Evolutionary conservation across 768 basidiomycete genomes (phyloP).

Genomic region (Coprinellus aureogranulatus): DNA sequence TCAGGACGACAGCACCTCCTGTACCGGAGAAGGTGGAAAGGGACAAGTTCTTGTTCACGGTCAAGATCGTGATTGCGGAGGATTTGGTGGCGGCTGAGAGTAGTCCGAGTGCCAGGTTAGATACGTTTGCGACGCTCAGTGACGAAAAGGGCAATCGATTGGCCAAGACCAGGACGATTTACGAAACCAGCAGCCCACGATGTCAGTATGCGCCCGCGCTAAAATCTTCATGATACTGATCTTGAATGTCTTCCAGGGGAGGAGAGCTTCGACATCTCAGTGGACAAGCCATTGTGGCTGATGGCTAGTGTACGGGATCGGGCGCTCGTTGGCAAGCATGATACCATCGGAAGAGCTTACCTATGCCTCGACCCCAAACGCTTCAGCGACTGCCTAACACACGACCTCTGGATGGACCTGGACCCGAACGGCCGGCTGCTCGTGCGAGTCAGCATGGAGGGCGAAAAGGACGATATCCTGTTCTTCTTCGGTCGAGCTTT

Average conservation of each 20-base stretch:
- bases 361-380: constrained; percentile 87
- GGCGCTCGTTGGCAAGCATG: constrained; percentile 87
- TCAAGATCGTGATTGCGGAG: constrained; percentile 92
- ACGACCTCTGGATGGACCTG: constrained; percentile 89
- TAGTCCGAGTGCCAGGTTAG: constrained; percentile 75
- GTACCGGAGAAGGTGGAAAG: constrained; percentile 68
- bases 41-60: constrained; percentile 80
- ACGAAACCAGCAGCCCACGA: constrained; percentile 85
- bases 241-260: constrained; percentile 65
- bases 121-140: constrained; percentile 92
- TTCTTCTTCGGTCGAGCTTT: constrained; percentile 98
- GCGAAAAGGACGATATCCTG: constrained; percentile 96
- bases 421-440: constrained; percentile 84
- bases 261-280: constrained; percentile 92
- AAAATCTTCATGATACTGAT: constrained; percentile 2
- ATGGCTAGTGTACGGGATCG: constrained; percentile 95
- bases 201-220: constrained; percentile 50
- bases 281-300: constrained; percentile 90
- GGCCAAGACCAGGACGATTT: constrained; percentile 94
- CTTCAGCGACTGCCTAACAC: constrained; percentile 84
- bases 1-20: constrained; percentile 59
- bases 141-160: constrained; percentile 87
- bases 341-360: constrained; percentile 87
- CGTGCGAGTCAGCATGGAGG: constrained; percentile 94
- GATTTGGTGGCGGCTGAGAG: constrained; percentile 75